Evolutionary conservation across 805 yeast species (phyloP), one percentile per base, ranked within the genome.

Genomic region (Metschnikowia chrysomelidarum): DNA sequence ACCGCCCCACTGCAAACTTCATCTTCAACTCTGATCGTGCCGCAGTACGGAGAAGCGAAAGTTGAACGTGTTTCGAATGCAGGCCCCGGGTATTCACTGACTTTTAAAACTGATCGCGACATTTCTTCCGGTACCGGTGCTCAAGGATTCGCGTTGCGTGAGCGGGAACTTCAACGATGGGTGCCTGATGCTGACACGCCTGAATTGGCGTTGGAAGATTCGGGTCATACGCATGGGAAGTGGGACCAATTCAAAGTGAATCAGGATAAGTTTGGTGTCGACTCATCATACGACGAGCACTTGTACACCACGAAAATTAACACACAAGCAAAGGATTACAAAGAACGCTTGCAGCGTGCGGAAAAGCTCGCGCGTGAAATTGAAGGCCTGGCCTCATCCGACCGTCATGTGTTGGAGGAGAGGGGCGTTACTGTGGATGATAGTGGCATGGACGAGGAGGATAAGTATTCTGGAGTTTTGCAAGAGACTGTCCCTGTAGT

Each of bases 181-280:
- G 76, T 76, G 14, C 95, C 95, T 4, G 94, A 83, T 34, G 75
- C 33, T 7, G 44, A 41, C 14, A 71, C 66, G 10, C 51, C 57
- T 10, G 46, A 44, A 3, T 40, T 62, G 25, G 28, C 58, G 0
- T 57, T 75, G 18, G 76, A 70, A 11, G 26, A 42, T 7, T 24
- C 36, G 3, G 49, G 50, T 7, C n/a, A n/a, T n/a, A n/a, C n/a
- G n/a, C 43, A 44, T 15, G 63, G 60, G 11, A 53, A 56, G 7
- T 93, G 98, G 98, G 96, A 93, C 62, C 98, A 93, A 65, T 93
- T 93, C 62, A 83, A 85, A 35, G 91, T 78, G n/a, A 93, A 93
- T 60, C 83, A 86, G 57, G 74, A 78, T 39, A 82, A 85, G 61
- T 93, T 93, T 59, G 97, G 97, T 24, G 82, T 93, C 31, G 81